Conservation (phyloP, 148 eudicot species). For the Rhododendron ovatum region DNA sequence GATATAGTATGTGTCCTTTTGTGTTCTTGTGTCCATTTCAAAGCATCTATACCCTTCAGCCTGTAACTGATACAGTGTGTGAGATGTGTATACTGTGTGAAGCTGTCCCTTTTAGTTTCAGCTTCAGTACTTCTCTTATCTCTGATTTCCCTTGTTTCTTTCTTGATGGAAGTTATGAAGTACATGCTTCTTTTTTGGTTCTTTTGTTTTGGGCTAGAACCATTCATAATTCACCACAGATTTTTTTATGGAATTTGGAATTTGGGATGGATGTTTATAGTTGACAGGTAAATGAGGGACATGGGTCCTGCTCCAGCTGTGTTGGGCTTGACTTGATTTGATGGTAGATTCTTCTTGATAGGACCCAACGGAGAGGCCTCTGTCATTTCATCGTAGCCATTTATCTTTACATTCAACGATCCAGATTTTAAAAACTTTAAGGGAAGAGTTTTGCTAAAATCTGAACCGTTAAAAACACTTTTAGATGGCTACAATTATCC, state of each 20-base stretch:
- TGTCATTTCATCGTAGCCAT: background rate
- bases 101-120: slow-evolving; percentile 19
- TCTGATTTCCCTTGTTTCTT: background rate
- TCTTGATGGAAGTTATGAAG: background rate
- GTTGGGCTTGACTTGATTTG: slow-evolving; percentile 20
- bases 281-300: slow-evolving; percentile 9
- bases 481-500: no score
- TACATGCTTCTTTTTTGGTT: background rate
- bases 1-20: background rate
- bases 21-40: background rate
- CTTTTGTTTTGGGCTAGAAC: background rate
- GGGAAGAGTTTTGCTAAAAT: no score
- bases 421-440: no score
- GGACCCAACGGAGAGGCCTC: no score
- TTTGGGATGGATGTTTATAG: background rate
- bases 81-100: slow-evolving; percentile 4
- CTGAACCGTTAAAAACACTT: no score
- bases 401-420: no score
- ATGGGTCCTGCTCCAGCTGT: slow-evolving; percentile 22
- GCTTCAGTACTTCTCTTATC: slow-evolving; percentile 11
- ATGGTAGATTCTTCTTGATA: slow-evolving; percentile 31
- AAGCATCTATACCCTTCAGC: background rate
- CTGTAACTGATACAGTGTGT: slow-evolving; percentile 3
- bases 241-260: slow-evolving; percentile 7
- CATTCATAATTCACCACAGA: background rate